Conservation (phyloP, 2,329 filamentous ascomycete genomes). For the Fusarium camptoceras region DNA sequence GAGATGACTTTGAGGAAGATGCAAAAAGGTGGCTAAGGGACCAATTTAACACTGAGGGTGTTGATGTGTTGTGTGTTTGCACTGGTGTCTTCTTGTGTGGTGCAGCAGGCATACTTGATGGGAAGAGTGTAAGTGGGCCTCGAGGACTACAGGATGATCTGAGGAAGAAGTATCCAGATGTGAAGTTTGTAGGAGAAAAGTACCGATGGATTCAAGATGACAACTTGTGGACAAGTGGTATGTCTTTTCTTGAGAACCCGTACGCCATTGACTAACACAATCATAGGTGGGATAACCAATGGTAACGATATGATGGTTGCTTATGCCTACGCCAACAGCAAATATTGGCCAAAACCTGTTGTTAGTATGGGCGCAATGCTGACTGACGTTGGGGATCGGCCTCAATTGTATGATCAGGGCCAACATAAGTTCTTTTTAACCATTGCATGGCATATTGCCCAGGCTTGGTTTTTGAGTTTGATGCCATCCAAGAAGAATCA, state of each 20-base stretch:
- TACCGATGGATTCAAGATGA: slow-evolving; percentile 64
- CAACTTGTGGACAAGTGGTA: slow-evolving; percentile 67
- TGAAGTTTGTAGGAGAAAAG: slow-evolving; percentile 59
- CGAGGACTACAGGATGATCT: slow-evolving; percentile 57
- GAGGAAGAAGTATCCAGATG: slow-evolving; percentile 52
- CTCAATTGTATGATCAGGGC: slow-evolving; percentile 57
- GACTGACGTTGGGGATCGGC: slow-evolving; percentile 63
- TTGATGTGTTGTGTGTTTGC: slow-evolving; percentile 65
- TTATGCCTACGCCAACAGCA: slow-evolving; percentile 59
- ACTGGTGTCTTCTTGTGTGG: slow-evolving; percentile 63
- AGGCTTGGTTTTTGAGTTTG: slow-evolving; percentile 43
- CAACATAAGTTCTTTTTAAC: slow-evolving; percentile 50
- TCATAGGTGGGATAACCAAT: slow-evolving; percentile 65
- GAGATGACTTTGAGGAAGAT: slow-evolving; percentile 46
- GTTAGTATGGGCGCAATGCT: slow-evolving; percentile 58
- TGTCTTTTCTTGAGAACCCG: slow-evolving; percentile 35
- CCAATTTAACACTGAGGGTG: slow-evolving; percentile 54
- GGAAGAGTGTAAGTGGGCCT: slow-evolving; percentile 61
- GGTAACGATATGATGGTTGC: slow-evolving; percentile 67
- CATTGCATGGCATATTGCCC: slow-evolving; percentile 54
- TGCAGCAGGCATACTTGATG: slow-evolving; percentile 61
- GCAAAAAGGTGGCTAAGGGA: slow-evolving; percentile 57
- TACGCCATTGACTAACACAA: neutral
- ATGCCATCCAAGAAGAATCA: slow-evolving; percentile 1
- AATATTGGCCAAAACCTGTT: slow-evolving; percentile 57